phyloP scores from a whole-genome alignment of 371 early-diverging fungal species.

The Haplosporangium sp. region DNA sequence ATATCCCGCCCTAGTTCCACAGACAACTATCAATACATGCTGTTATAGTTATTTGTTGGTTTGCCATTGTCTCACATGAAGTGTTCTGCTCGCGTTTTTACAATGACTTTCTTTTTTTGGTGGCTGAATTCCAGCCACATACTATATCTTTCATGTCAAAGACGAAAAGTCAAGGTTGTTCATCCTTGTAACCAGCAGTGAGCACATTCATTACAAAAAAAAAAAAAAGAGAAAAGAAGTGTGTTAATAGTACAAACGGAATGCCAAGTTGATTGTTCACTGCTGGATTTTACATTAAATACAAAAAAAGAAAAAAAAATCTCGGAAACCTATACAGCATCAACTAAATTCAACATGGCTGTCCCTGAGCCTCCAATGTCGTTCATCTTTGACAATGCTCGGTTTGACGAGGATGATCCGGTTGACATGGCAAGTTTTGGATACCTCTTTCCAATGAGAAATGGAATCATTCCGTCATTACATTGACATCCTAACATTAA shows the following conservation, averaged over 20 bases:
- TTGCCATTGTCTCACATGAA: too few species aligned
- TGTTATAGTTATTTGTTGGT: too few species aligned
- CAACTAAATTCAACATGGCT: conserved; percentile 26
- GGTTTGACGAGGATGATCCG: conserved; percentile 58
- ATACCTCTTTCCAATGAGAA: neutral
- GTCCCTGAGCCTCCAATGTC: conserved; percentile 42
- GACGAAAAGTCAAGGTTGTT: neutral
- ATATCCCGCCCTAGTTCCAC: neutral
- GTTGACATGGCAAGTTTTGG: conserved; percentile 55
- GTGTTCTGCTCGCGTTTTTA: too few species aligned
- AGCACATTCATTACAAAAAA: neutral
- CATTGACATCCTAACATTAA: neutral
- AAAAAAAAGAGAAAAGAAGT: neutral
- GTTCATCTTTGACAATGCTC: conserved; percentile 59
- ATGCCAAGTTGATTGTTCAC: conserved; percentile 9
- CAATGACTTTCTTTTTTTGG: neutral
- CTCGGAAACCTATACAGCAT: neutral
- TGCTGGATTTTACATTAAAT: neutral
- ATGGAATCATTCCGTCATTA: neutral
- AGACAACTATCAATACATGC: too few species aligned
- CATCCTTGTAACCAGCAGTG: neutral
- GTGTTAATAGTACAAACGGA: neutral
- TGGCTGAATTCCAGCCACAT: conserved; percentile 1
- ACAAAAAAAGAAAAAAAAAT: neutral
- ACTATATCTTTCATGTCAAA: neutral